Percentiles rank a stretch among this genome's conserved stretches.
Conservation (phyloP, 1,139 yeast genomes). For the Diutina pseudorugosa region DNA sequence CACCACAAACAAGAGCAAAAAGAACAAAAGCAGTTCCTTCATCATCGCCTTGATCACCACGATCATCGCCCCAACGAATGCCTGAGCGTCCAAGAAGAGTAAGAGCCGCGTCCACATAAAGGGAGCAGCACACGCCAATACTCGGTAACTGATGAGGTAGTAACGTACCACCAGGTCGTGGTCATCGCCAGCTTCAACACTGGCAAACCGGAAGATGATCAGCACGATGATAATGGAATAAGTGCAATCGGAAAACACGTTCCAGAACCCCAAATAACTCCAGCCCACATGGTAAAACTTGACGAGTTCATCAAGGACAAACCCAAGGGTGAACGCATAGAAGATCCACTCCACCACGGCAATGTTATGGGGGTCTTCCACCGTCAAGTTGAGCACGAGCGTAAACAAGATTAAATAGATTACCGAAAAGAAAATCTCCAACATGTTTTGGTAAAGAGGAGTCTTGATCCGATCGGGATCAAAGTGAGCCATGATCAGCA, state of each 20-base stretch:
- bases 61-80: constrained; percentile 81
- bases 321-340: constrained; percentile 57
- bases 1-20: constrained; percentile 57
- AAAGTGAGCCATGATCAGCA: constrained; percentile 52
- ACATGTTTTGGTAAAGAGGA: constrained; percentile 66
- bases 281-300: constrained; percentile 71
- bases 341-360: constrained; percentile 41
- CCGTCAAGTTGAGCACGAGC: constrained; percentile 44
- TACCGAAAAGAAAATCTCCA: constrained; percentile 61
- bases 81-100: constrained; percentile 64
- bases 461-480: constrained; percentile 77
- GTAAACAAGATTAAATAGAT: constrained; percentile 53
- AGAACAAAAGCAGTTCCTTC: constrained; percentile 74
- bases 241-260: constrained; percentile 62
- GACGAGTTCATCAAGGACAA: constrained; percentile 50
- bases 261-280: constrained; percentile 68
- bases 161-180: constrained; percentile 11
- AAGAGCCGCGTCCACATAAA: constrained; percentile 76
- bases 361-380: constrained; percentile 18
- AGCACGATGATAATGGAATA: constrained; percentile 44
- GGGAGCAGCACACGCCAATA: constrained; percentile 75
- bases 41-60: constrained; percentile 78
- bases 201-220: constrained; percentile 41
- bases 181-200: constrained; percentile 19
- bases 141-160: constrained; percentile 57